These are phyloP conservation scores for Starmera amethionina DNA, from an alignment of 805 yeast species.

Conservation along the genomic window DNA sequence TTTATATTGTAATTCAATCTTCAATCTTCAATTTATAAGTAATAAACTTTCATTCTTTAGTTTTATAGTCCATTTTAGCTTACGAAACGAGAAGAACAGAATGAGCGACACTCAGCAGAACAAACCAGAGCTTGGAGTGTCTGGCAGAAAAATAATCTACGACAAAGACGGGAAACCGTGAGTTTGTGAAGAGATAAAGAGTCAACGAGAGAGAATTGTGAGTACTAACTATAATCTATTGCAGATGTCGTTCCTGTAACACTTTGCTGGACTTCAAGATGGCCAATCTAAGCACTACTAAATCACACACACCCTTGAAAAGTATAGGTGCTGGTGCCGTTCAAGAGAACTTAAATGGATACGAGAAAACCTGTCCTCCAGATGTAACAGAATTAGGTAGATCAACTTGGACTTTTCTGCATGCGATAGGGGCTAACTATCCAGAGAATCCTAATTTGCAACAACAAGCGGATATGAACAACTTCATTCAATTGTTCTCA, in stretches of 20 bases:
- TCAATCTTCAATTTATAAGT: too few relatives aligned
- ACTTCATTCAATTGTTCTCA: conserved; percentile 62
- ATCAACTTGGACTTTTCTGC: conserved; percentile 88
- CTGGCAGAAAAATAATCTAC: conserved; percentile 61
- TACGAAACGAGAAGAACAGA: too few relatives aligned
- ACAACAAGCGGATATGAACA: conserved; percentile 63
- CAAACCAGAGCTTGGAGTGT: conserved; percentile 39
- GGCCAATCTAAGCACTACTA: conserved; percentile 28
- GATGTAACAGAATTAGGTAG: conserved; percentile 75
- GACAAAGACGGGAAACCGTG: conserved; percentile 93
- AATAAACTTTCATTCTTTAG: too few relatives aligned
- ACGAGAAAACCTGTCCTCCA: conserved; percentile 63
- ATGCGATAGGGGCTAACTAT: conserved; percentile 81
- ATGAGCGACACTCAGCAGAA: not conserved
- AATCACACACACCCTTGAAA: conserved; percentile 1
- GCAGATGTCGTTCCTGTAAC: conserved; percentile 76
- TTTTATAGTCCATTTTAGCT: too few relatives aligned
- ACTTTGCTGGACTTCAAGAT: conserved; percentile 68
- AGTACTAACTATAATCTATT: conserved; percentile 4
- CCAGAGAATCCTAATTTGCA: conserved; percentile 55
- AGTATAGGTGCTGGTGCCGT: conserved; percentile 10
- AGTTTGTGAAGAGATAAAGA: conserved; percentile 23
- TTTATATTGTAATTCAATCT: too few relatives aligned
- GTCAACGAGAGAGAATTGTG: not conserved
- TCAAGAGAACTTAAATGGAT: conserved; percentile 10